Conservation (phyloP, 2,329 filamentous ascomycete genomes). For the Arthrobotrys musiformis region DNA sequence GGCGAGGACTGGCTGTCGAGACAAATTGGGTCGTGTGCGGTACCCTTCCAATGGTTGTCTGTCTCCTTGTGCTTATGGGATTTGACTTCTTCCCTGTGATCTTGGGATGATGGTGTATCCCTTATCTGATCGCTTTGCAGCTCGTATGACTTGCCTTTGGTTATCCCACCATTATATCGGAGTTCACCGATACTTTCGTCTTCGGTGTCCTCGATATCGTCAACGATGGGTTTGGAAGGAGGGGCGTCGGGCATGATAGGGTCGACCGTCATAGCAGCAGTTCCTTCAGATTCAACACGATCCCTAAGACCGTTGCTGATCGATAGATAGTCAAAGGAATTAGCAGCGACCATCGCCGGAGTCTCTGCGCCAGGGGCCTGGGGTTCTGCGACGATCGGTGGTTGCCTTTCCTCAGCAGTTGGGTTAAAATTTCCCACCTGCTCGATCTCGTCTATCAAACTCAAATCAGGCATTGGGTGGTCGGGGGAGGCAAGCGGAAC, state of each 20-base stretch:
- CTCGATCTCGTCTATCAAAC: background rate
- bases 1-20: conserved; percentile 47
- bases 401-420: background rate
- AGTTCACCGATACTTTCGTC: conserved; percentile 5
- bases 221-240: background rate
- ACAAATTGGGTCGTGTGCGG: conserved; percentile 35
- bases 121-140: conserved; percentile 39
- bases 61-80: background rate
- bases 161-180: background rate
- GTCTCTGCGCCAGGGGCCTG: background rate
- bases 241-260: background rate
- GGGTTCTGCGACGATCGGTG: too few relatives aligned
- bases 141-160: conserved; percentile 40
- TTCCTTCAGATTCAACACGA: background rate
- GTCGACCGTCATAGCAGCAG: conserved; percentile 6
- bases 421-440: background rate
- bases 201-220: conserved; percentile 42
- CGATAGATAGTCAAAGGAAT: conserved; percentile 19
- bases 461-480: background rate
- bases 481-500: background rate
- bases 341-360: conserved; percentile 14
- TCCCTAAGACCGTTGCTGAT: background rate
- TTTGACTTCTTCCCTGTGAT: background rate
- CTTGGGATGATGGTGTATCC: conserved; percentile 36
- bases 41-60: conserved; percentile 18